Evolutionary conservation across 1,139 yeast species (phyloP), one percentile per base, ranked within the genome.

Genomic region (Schwanniomyces etchellsii): DNA sequence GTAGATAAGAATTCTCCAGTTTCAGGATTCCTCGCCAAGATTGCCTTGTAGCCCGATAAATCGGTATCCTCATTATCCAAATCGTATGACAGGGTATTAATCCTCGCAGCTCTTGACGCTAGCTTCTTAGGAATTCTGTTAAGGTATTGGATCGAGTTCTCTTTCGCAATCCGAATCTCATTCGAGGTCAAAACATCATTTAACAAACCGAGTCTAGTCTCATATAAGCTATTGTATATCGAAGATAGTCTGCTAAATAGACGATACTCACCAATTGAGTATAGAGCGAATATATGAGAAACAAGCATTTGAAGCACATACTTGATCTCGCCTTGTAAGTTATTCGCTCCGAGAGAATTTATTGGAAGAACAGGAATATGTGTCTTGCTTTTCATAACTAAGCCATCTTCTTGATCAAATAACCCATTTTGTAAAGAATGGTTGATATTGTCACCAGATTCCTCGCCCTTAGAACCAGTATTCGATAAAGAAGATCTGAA

Each of bases 41-140:
- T 68, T 2, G 89, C 75, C 48, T 81, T 83, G 47, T 82, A 81
- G 16, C 91, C 95, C 12, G 84, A 74, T 24, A 81, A 73, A 51
- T 85, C 95, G 32, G 78, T 60, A 35, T 59, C 47, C 24, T 50
- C 45, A 41, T 63, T 57, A 38, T 64, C 71, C 43, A 64, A 62
- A 44, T 64, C 73, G 39, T 60, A 63, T 15, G 61, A 52, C 14
- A 44, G 44, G 7, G 56, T 53, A 37, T 62, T 62, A 45, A 64
- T 55, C 43, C 73, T 56, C 4, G 69, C 67, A 15, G 68, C 43
- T 37, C 52, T 55, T n/a, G 72, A 64, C 10, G 68, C 70, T 43
- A 86, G 64, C 37, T 78, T 66, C 56, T 85, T 86, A 16, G 91
- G 72, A 34, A 83, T 74, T 44, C 76, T 77, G 37, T 77, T 68